Evolutionary conservation across 148 eudicot species (phyloP), one percentile per base, ranked within the genome.

Genomic region (Rhododendron simsii): DNA sequence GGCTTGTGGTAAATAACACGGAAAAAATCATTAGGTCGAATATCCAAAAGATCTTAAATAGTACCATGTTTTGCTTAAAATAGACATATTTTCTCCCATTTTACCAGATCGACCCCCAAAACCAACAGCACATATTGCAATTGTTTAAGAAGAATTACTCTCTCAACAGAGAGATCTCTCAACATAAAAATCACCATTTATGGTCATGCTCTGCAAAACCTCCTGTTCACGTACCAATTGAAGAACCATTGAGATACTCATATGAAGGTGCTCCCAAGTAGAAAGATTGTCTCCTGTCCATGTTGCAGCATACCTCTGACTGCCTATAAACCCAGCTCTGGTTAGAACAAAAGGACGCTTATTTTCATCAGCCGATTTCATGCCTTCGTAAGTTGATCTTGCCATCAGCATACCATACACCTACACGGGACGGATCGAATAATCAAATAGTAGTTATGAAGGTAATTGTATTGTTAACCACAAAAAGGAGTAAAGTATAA

Each of bases 251-350:
- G 98, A 88, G 85, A 94, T 90, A 84, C 98, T 95, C 99, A 95
- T 95, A 87, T 97, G 99, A 83, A 97, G 95, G 89, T 97, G 99
- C 86, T 93, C 96, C 99, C 99, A 97, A 18, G 98, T 97, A 30
- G 99, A 97, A 87, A 97, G 95, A 88, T 97, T 97, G 91, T 97
- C 99, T 81, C 99, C 99, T 5, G 99, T 97, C 99, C 99, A 97
- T 84, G 99, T 97, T 83, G 99, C 99, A 88, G 99, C 98, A 88
- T 93, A 93, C 88, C 99, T 93, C 88, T 97, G 99, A 92, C 98
- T 95, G 85, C 99, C 99, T 74, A 94, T 87, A 89, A 93, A 97
- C 84, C 99, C 99, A 88, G 99, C 98, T 88, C 99, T 92, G 26
- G 99, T 96, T 83, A 96, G 95, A 88, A 96, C 99, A 92, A 96